Evolutionary conservation across 2,329 filamentous ascomycete species (phyloP).

Genomic region (Xylaria sp.): DNA sequence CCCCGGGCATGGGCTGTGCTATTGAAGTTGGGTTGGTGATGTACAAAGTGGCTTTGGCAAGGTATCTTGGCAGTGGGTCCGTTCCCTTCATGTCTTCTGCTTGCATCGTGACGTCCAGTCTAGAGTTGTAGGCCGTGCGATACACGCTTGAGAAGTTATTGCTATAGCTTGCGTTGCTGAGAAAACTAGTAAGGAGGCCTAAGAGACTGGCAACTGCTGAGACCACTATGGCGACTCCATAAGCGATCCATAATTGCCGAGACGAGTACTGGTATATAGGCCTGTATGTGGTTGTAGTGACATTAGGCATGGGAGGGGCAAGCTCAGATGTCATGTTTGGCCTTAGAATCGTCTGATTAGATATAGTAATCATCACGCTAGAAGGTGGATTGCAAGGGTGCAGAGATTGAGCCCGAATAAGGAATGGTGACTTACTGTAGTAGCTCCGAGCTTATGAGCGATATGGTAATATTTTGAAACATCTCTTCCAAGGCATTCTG

Average conservation of each 20-base stretch:
- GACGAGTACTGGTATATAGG: background rate
- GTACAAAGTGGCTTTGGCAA: no score
- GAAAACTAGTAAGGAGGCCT: background rate
- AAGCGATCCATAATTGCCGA: background rate
- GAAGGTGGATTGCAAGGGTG: no score
- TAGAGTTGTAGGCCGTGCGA: background rate
- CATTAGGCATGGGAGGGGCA: background rate
- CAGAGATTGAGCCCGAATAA: no score
- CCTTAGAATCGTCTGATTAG: background rate
- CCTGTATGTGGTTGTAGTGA: background rate
- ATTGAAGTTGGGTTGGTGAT: no score
- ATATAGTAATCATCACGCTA: background rate
- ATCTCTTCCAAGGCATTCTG: no score
- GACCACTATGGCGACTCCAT: background rate
- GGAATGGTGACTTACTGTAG: background rate
- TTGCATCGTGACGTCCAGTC: background rate
- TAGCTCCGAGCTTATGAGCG: background rate
- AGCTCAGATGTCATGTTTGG: conserved; percentile 1
- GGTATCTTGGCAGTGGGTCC: conserved; percentile 1
- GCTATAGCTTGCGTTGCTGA: background rate
- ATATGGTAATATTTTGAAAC: no score
- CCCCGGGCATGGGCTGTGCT: no score
- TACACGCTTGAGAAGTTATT: background rate
- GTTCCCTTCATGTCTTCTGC: background rate
- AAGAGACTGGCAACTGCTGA: background rate